Base-by-base conservation (phyloP, 2,329 filamentous ascomycete genomes). In the Dactylellina parvicollis region DNA sequence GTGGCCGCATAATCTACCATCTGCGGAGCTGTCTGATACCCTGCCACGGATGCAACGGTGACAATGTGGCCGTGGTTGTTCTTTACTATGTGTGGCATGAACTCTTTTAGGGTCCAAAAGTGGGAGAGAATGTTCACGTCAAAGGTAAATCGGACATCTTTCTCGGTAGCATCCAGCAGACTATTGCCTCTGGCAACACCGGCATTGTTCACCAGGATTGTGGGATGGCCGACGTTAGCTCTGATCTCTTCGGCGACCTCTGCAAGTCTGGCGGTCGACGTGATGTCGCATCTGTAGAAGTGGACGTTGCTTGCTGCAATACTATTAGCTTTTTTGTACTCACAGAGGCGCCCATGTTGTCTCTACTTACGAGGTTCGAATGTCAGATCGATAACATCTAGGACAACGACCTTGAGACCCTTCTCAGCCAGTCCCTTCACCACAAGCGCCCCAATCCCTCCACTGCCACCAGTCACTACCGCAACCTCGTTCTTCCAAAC, bases 131-230 rank as follows among this genome's bases (percentile, higher is more conserved):
- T 83, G 80, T 92, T 92, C 76, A 92, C 87, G 70, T 88, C 87
- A 79, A 92, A 91, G 56, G 88, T 90, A 77, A 88, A 86, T 36
- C 86, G 85, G 75, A 90, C 83, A 75, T 88, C 85, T 18, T 82
- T 82, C 56, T 88, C 85, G 0, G 84, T 83, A 20, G 84, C 80
- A 26, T 85, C 83, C 49, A 92, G 83, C 75, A 92, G 84, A 3
- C 84, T 85, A 75, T 86, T 86, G 72, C 87, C 88, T 65, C 84
- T 84, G 14, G 83, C 85, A 26, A 89, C 84, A 72, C 89, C 89
- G 7, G 89, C 89, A 78, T 91, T 91, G 82, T 90, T 90, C 81
- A 91, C 88, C 2, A 92, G 82, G 73, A 92, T 82, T 0, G 89
- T 91, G 0, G 89, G 90, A 52, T 86, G 78, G 65, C 89, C 89